Base-by-base conservation (phyloP, 2,329 filamentous ascomycete genomes). In the Fusarium floridanum region DNA sequence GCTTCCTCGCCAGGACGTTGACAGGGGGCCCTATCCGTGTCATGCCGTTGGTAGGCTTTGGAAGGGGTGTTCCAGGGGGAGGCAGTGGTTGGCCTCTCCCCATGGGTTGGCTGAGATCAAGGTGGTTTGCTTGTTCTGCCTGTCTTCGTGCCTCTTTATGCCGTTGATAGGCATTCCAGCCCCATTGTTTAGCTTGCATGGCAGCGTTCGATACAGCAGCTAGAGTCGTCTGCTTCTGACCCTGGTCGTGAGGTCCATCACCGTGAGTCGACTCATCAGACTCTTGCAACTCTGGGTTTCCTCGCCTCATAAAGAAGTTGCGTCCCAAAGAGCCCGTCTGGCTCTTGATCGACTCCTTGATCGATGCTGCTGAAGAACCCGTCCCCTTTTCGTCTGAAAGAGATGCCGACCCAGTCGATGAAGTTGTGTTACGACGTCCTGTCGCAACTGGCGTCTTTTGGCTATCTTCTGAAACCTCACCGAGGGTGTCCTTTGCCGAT, bases 71-170 rank as follows among this genome's bases (percentile, higher is more conserved):
- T 3, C 95, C 95, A 3, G 93, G 94, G 10, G 95, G 94, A 56
- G 94, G 95, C 20, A 97, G 85, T 1, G 95, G 95, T 76, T 93
- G 92, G 0, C 95, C 95, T 43, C 95, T 89, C 2, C 95, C 95
- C 85, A 97, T 95, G 2, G 95, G 95, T 76, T 94, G 90, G 73
- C 81, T 83, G 68, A 89, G 74, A 83, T 90, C 81, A 70, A 90
- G 80, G 10, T 80, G 80, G 27, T 67, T 77, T 27, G 73, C 68
- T 20, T 79, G 78, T 5, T 84, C 82, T 16, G 76, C 78, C 27
- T 80, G 78, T 62, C 80, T 82, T 56, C 81, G 83, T 32, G 79
- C 80, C 53, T 88, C 86, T 53, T 86, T 86, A 67, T 86, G 85
- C 66, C 86, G 83, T 71, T 89, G 88, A 14, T 90, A 82, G 2